Evolutionary conservation across 768 basidiomycete genomes (phyloP), one percentile per base, ranked within the genome.

Genomic region (Paxillus ammoniavirescens): DNA sequence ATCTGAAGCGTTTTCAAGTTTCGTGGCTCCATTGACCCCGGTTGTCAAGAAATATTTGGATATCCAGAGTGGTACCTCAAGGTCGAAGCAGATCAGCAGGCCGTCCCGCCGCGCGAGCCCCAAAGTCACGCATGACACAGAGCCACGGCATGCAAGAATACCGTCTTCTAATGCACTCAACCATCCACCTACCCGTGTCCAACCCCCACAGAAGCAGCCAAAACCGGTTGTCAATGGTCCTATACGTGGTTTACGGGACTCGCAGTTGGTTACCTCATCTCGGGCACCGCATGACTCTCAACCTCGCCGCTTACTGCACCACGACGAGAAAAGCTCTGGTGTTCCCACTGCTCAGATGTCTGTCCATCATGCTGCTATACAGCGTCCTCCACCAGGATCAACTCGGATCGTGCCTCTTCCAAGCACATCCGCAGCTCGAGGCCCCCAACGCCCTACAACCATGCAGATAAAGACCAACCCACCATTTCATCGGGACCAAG

Each of bases 1-100:
- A 50, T 45, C 53, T 61, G 44, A 66, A 12, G 36, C 42, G 5
- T 37, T 42, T 28, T 49, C 15, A 55, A 93, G 91, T 47, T 94
- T 93, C 61, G 76, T 79, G 15, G 75, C 75, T 4, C 89, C 89
- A 13, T 75, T 94, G 12, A 84, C 87, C 6, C 91, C 92, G 1
- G 86, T 82, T 3, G 83, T 83, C 37, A 86, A 81, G 61, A 91
- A 88, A 69, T 90, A 90, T 63, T 78, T 93, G 3, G 83, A 85
- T 54, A 77, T 82, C 46, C 73, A 69, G 40, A 12, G 33, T 1
- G 52, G 43, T 7, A 42, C 61, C 15, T 41, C 41, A 2, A 23
- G 53, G 40, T 17, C 66, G 53, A 49, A 53, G 44, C 64, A 61
- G 42, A 13, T 44, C 7, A 61, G 66, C 28, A 63, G 65, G 31